These are phyloP conservation scores for Desmodesmus armatus DNA, from an alignment of 139 green algal species.

Conservation along the genomic window DNA sequence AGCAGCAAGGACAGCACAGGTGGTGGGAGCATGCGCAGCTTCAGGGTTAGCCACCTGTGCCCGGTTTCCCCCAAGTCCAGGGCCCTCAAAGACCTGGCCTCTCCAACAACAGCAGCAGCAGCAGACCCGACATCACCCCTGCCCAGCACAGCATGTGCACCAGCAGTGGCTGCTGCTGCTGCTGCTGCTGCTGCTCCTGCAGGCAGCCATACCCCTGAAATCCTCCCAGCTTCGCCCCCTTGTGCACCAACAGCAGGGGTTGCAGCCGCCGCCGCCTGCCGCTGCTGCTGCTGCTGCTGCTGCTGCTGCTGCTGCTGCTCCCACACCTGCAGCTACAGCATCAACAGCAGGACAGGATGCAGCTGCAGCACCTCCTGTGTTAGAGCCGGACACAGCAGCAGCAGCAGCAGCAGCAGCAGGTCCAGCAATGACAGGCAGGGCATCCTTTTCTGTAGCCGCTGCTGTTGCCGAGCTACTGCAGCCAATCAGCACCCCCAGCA, in stretches of 20 bases:
- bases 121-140: not conserved
- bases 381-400: not conserved
- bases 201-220: not conserved
- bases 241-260: not conserved
- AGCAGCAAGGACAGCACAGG: not conserved
- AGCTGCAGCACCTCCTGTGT: not conserved
- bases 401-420: not conserved
- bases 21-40: not conserved
- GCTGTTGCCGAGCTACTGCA: no score
- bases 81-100: no score
- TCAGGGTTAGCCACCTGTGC: no score
- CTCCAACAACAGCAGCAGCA: not conserved
- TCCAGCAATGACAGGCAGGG: not conserved
- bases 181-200: slow-evolving; percentile 6
- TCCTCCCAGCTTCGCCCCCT: not conserved
- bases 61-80: no score
- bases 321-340: not conserved
- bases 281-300: not conserved
- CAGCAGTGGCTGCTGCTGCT: not conserved
- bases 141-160: not conserved
- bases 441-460: no score
- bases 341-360: not conserved
- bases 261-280: not conserved
- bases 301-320: not conserved
- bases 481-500: no score